Conservation (phyloP, 2,329 filamentous ascomycete genomes). For the Ophiostoma tasmaniense region DNA sequence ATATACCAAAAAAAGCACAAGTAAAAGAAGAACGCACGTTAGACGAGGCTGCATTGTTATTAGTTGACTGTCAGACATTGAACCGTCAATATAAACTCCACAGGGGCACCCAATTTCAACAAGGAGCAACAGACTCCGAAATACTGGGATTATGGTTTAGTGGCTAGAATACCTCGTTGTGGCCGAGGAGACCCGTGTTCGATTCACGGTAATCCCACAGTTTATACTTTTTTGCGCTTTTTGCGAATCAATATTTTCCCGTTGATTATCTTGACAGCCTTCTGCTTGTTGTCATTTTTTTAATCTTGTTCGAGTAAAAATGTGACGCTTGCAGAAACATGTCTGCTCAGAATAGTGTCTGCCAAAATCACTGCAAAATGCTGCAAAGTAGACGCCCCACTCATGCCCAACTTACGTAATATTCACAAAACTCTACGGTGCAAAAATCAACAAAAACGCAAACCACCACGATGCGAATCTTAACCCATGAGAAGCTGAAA, state of each 20-base stretch:
- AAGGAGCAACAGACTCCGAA: background rate
- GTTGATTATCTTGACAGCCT: too few relatives aligned
- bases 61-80: background rate
- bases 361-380: too few relatives aligned
- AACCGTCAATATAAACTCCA: too few relatives aligned
- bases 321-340: too few relatives aligned
- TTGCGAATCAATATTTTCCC: background rate
- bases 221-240: background rate
- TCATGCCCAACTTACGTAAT: background rate
- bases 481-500: background rate
- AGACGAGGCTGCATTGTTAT: background rate
- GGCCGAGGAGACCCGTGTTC: constrained; percentile 22
- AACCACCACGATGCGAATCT: background rate
- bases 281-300: background rate
- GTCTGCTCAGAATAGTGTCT: too few relatives aligned
- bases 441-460: background rate
- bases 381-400: background rate
- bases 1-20: too few relatives aligned
- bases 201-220: constrained; percentile 22
- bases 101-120: background rate
- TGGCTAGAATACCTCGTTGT: constrained; percentile 22
- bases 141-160: constrained; percentile 19
- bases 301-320: too few relatives aligned
- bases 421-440: background rate
- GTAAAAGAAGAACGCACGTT: background rate